phyloP scores from a whole-genome alignment of 352 stramenopile species.

The Phytopythium sindhum region DNA sequence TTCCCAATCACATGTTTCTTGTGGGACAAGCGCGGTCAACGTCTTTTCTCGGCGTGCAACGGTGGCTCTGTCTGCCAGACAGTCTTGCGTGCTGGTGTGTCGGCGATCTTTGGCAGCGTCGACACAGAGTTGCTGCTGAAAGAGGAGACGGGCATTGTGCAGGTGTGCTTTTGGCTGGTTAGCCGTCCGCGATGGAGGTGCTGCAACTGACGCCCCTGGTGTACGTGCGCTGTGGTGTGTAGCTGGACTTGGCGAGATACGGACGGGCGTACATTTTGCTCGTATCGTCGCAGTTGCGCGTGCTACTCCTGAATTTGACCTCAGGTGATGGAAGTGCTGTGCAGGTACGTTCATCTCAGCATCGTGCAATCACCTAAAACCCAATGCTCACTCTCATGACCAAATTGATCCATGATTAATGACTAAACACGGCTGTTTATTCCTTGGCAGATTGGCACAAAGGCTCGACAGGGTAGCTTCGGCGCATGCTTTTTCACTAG shows the following conservation, averaged over 20 bases:
- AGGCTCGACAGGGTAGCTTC: constrained; percentile 76
- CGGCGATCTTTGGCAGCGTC: constrained; percentile 75
- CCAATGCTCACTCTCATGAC: neutral
- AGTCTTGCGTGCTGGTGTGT: constrained; percentile 73
- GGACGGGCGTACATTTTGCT: constrained; percentile 61
- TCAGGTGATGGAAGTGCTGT: constrained; percentile 66
- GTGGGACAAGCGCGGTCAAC: constrained; percentile 64
- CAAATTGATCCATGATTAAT: too few relatives aligned
- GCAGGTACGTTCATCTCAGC: constrained; percentile 19
- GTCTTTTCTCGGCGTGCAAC: constrained; percentile 83
- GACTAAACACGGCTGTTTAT: too few relatives aligned
- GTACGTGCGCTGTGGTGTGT: constrained; percentile 1
- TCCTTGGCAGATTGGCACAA: constrained; percentile 63
- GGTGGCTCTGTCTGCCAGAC: constrained; percentile 76
- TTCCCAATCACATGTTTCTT: constrained; percentile 81
- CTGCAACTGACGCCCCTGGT: neutral
- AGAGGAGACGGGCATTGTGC: constrained; percentile 82
- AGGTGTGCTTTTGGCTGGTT: constrained; percentile 25
- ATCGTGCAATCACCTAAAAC: neutral
- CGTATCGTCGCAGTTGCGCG: constrained; percentile 79
- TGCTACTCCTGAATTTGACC: constrained; percentile 76
- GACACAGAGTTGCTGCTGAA: constrained; percentile 85
- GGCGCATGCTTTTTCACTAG: constrained; percentile 80
- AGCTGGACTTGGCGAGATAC: constrained; percentile 68
- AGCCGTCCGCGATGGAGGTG: neutral